Percentiles rank a stretch among this genome's conserved stretches.
Evolutionary conservation across 139 green algal genomes (phyloP).

Genomic region (Closterium sp.): DNA sequence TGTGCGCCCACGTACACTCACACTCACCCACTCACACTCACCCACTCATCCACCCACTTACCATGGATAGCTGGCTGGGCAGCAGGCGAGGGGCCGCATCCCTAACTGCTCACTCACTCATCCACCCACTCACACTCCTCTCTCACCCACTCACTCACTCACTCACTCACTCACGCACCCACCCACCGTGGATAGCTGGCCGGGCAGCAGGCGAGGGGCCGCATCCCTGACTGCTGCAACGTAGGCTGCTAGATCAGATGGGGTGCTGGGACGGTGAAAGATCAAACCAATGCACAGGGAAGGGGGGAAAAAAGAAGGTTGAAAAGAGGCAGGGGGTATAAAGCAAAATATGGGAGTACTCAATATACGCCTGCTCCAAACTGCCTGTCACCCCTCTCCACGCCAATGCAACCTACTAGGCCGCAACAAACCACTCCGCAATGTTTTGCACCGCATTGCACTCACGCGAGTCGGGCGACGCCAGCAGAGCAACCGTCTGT

Average conservation of each 20-base stretch:
- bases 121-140: too few species aligned
- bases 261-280: background rate
- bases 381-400: too few species aligned
- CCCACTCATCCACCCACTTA: background rate
- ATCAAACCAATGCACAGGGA: background rate
- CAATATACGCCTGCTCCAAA: too few species aligned
- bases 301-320: background rate
- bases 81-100: conserved; percentile 8
- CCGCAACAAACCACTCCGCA: too few species aligned
- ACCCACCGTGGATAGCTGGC: conserved; percentile 13
- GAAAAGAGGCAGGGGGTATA: background rate
- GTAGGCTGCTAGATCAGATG: background rate
- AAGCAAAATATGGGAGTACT: background rate
- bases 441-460: background rate
- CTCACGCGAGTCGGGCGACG: conserved; percentile 46
- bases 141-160: too few species aligned
- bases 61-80: background rate
- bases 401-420: too few species aligned
- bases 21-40: too few species aligned
- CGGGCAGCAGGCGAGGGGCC: background rate
- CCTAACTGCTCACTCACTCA: background rate
- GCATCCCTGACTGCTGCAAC: background rate
- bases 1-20: too few species aligned
- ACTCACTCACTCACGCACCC: too few species aligned
- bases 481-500: conserved; percentile 58